Evolutionary conservation across 441 rosid species (phyloP).

Genomic region (Corymbia citriodora): DNA sequence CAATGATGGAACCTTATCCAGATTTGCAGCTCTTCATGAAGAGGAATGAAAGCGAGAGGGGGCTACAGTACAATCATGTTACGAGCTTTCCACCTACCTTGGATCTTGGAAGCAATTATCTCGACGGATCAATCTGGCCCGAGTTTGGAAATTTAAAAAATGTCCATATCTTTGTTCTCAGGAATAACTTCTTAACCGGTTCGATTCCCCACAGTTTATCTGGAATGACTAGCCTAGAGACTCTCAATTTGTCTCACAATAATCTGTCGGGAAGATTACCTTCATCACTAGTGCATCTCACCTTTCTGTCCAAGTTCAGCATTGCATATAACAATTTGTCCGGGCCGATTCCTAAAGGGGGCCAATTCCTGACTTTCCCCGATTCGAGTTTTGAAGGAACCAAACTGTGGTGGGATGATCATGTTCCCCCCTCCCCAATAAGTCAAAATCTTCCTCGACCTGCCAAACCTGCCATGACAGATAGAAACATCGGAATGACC

Average conservation of each 20-base stretch:
- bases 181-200: constrained; percentile 45
- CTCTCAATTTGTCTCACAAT: constrained; percentile 63
- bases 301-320: constrained; percentile 62
- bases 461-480: constrained; percentile 17
- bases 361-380: constrained; percentile 73
- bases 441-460: neutral
- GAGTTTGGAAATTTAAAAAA: constrained; percentile 10
- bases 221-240: constrained; percentile 71
- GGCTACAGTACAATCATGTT: no score
- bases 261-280: constrained; percentile 60
- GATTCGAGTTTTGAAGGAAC: constrained; percentile 81
- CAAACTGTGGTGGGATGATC: constrained; percentile 59
- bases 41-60: no score
- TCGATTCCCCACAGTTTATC: constrained; percentile 55
- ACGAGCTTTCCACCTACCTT: no score
- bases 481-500: constrained; percentile 41
- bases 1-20: no score
- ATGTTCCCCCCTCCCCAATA: constrained; percentile 23
- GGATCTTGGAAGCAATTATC: no score
- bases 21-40: no score
- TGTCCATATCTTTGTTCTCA: constrained; percentile 60
- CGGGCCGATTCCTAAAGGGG: constrained; percentile 56
- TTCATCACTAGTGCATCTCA: constrained; percentile 35
- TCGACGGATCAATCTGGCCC: no score
- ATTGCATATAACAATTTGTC: constrained; percentile 60